Evolutionary conservation across 768 basidiomycete genomes (phyloP).

Genomic region (Boletellus emodensis): DNA sequence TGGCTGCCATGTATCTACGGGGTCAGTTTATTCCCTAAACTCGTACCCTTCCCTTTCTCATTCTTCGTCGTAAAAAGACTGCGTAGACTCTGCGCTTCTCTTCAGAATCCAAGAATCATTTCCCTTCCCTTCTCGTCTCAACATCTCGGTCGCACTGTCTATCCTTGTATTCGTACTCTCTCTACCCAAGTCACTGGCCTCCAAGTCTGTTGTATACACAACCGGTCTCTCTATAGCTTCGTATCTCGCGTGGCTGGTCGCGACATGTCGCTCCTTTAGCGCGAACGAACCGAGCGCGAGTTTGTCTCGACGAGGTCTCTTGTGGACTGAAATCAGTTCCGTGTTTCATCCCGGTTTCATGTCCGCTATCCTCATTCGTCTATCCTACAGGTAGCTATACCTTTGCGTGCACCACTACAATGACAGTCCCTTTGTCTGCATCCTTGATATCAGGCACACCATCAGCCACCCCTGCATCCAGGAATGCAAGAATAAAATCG

Average conservation of each 20-base stretch:
- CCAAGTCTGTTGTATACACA: constrained; percentile 50
- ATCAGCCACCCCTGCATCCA: constrained; percentile 21
- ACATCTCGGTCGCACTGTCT: constrained; percentile 40
- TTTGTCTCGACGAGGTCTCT: constrained; percentile 41
- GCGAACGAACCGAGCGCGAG: constrained; percentile 36
- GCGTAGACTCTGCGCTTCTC: constrained; percentile 48
- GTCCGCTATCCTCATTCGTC: constrained; percentile 1
- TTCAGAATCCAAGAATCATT: constrained; percentile 39
- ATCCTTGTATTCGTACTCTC: constrained; percentile 48
- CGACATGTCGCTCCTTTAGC: constrained; percentile 48
- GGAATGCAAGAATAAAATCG: constrained; percentile 47
- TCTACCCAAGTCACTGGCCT: constrained; percentile 50
- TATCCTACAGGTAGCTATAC: constrained; percentile 44
- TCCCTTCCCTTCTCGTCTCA: constrained; percentile 34
- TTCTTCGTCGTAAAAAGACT: constrained; percentile 37
- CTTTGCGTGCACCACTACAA: constrained; percentile 63
- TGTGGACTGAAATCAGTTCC: constrained; percentile 64
- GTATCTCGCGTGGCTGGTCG: constrained; percentile 60
- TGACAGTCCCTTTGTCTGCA: constrained; percentile 62
- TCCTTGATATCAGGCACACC: constrained; percentile 45
- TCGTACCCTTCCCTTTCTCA: constrained; percentile 6
- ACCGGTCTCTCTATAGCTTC: constrained; percentile 57
- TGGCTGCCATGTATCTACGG: constrained; percentile 61
- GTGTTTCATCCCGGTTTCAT: constrained; percentile 22
- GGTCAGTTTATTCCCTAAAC: constrained; percentile 41